A percentile compares a stretch with the other conserved stretches of the same genome.
Evolutionary conservation across 805 yeast species (phyloP).

Genomic region (Debaryomyces tyrocola): DNA sequence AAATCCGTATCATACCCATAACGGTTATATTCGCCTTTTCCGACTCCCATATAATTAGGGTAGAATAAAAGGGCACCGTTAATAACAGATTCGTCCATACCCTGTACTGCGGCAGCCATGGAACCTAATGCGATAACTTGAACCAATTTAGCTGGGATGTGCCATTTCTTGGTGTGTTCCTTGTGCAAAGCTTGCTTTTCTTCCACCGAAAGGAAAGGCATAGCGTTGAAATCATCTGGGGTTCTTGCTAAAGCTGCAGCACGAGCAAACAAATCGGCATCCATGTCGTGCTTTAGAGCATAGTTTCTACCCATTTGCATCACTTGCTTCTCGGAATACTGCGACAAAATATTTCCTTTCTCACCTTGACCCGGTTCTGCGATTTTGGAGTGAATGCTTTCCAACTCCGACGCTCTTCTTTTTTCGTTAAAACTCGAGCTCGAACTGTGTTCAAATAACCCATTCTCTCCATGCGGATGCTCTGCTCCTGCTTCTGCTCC

Average conservation of each 20-base stretch:
- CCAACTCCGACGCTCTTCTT: slow-evolving; percentile 9
- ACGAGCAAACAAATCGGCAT: slow-evolving; percentile 56
- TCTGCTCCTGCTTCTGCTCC: not conserved
- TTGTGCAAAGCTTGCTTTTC: slow-evolving; percentile 50
- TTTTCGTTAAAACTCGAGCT: slow-evolving; percentile 7
- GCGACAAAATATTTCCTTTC: slow-evolving; percentile 49
- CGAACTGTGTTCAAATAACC: slow-evolving; percentile 11
- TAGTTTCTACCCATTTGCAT: slow-evolving; percentile 70
- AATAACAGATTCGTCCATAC: slow-evolving; percentile 72
- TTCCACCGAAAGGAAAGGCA: slow-evolving; percentile 47
- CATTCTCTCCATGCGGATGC: slow-evolving; percentile 4
- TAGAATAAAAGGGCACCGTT: slow-evolving; percentile 67
- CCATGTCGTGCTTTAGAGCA: slow-evolving; percentile 56
- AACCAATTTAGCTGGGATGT: slow-evolving; percentile 49
- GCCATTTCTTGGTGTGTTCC: slow-evolving; percentile 46
- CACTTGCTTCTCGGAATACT: slow-evolving; percentile 61
- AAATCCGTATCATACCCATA: slow-evolving; percentile 42
- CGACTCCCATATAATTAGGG: slow-evolving; percentile 50
- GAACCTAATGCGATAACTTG: slow-evolving; percentile 60
- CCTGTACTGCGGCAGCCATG: slow-evolving; percentile 71
- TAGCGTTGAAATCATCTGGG: slow-evolving; percentile 57
- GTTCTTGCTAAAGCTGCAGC: slow-evolving; percentile 61
- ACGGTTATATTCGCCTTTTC: slow-evolving; percentile 17
- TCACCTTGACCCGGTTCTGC: slow-evolving; percentile 20
- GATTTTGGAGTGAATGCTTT: slow-evolving; percentile 14